These are phyloP conservation scores for Panaeolus papilionaceus DNA, from an alignment of 768 basidiomycete species.

Conservation along the genomic window DNA sequence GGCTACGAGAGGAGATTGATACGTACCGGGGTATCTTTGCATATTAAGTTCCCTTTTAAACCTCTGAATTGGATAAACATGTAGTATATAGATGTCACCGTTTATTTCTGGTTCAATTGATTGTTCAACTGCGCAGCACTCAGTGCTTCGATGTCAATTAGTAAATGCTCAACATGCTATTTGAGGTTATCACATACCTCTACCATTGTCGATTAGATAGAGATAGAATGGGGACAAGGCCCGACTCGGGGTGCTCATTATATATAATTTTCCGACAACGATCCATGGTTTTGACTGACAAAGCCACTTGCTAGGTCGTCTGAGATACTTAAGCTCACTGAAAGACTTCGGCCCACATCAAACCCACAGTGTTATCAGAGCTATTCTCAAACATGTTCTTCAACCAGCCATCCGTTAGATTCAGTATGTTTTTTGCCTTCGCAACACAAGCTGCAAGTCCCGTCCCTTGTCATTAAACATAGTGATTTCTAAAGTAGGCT, in stretches of 20 bases:
- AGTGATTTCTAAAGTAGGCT: not conserved
- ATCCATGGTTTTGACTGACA: not conserved
- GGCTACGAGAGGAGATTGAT: not conserved
- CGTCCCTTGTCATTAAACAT: not conserved
- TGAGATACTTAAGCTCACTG: not conserved
- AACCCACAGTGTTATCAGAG: not conserved
- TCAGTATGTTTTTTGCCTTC: not conserved
- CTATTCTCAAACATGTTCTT: not conserved
- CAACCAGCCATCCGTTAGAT: not conserved
- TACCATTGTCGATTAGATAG: not conserved
- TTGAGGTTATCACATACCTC: too few species aligned
- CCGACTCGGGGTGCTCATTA: not conserved
- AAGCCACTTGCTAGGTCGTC: too few species aligned
- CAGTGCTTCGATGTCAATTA: too few species aligned
- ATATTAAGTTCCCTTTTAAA: too few species aligned
- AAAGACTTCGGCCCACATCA: too few species aligned
- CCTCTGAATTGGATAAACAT: too few species aligned
- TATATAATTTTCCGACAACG: not conserved
- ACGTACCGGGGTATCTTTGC: not conserved
- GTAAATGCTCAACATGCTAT: too few species aligned
- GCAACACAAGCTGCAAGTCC: not conserved
- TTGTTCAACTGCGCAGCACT: too few species aligned
- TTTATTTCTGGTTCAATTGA: too few species aligned
- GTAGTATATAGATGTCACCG: too few species aligned
- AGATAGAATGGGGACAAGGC: not conserved